These are phyloP conservation scores for Acer campestre DNA, from an alignment of 345 rosid species.

Conservation along the genomic window DNA sequence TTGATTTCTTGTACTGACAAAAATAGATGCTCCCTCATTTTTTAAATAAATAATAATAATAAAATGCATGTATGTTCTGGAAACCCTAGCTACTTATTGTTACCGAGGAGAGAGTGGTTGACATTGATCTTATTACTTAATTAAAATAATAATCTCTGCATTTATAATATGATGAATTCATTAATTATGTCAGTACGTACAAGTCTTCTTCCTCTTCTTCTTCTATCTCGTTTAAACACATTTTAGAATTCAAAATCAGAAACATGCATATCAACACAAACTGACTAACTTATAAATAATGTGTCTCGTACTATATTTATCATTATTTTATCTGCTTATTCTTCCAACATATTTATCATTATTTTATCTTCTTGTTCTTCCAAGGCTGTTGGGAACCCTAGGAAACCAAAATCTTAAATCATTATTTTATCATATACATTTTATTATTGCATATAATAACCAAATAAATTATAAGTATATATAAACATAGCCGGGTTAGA, in stretches of 20 bases:
- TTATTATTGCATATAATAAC: constrained; percentile 1
- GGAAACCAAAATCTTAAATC: constrained; percentile 15
- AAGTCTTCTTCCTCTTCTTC: background rate
- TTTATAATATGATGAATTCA: constrained; percentile 14
- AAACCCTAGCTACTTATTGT: constrained; percentile 23
- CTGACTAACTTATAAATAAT: background rate
- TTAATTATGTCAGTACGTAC: background rate
- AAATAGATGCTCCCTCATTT: constrained; percentile 28
- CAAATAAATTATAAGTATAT: background rate
- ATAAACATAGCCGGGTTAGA: background rate
- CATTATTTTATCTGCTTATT: constrained; percentile 6
- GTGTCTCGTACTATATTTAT: constrained; percentile 8
- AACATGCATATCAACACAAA: constrained; percentile 17
- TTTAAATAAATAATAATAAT: constrained; percentile 13
- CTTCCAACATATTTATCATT: constrained; percentile 28
- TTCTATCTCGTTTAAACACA: background rate
- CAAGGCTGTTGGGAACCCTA: constrained; percentile 49
- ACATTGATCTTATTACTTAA: constrained; percentile 34
- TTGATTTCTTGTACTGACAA: constrained; percentile 15
- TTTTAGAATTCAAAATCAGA: constrained; percentile 7
- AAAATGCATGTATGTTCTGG: constrained; percentile 21
- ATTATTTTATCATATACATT: background rate
- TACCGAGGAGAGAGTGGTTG: constrained; percentile 37
- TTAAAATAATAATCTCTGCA: constrained; percentile 21
- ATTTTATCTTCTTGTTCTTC: constrained; percentile 26